Conservation (phyloP, 2,329 filamentous ascomycete species). For the Coccinonectria pachysandricola region DNA sequence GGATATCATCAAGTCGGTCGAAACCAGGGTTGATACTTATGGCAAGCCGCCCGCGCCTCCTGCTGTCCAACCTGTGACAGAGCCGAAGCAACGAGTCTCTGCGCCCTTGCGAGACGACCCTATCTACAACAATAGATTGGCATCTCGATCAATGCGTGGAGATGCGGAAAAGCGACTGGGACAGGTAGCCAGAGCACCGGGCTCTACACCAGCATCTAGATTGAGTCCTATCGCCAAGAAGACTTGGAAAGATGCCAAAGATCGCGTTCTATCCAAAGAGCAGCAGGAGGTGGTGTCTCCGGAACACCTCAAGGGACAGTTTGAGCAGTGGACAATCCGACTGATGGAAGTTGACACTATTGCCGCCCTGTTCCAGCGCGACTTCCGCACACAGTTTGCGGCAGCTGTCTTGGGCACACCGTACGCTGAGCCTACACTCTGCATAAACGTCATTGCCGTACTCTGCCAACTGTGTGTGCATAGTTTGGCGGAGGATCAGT, state of each 20-base stretch:
- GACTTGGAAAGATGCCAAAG: conserved; percentile 35
- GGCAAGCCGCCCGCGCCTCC: conserved; percentile 33
- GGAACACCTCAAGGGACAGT: conserved; percentile 36
- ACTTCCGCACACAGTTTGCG: conserved; percentile 54
- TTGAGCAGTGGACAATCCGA: conserved; percentile 36
- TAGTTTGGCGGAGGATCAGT: conserved; percentile 71
- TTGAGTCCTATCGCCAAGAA: conserved; percentile 42
- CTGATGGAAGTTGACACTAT: conserved; percentile 41
- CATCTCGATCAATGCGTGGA: conserved; percentile 27
- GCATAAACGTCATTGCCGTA: conserved; percentile 62
- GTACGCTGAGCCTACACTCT: conserved; percentile 56
- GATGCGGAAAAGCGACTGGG: conserved; percentile 37
- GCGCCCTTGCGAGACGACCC: conserved; percentile 34
- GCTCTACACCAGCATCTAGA: conserved; percentile 36
- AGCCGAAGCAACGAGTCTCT: conserved; percentile 25
- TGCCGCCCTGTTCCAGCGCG: conserved; percentile 60
- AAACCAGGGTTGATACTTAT: conserved; percentile 54
- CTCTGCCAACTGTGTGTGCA: conserved; percentile 59
- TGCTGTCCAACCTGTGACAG: conserved; percentile 20
- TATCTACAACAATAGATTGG: conserved; percentile 32
- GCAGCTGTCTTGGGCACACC: conserved; percentile 64
- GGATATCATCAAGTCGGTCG: conserved; percentile 56
- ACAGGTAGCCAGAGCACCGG: conserved; percentile 35
- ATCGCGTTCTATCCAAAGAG: conserved; percentile 39
- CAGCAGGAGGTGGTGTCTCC: conserved; percentile 44